These are phyloP conservation scores for Clavariopsis aquatica DNA, from an alignment of 495 filamentous ascomycete species.

Conservation along the genomic window DNA sequence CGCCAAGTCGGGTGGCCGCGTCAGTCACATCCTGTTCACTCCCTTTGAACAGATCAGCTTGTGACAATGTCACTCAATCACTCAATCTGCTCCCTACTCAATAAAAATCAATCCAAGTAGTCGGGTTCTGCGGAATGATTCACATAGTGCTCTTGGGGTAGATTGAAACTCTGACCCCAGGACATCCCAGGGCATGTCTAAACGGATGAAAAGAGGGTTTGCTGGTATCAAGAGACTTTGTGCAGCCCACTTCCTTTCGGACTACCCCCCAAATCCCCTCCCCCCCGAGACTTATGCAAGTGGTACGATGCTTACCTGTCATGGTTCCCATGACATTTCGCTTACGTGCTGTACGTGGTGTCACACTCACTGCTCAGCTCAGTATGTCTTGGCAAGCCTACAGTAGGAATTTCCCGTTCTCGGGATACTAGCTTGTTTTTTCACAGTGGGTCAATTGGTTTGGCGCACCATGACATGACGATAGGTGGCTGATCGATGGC, in stretches of 20 bases:
- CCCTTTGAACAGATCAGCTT: background rate
- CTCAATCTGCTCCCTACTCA: background rate
- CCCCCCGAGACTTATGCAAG: background rate
- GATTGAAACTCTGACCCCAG: background rate
- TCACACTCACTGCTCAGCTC: background rate
- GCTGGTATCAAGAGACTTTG: background rate
- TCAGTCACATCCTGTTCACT: conserved; percentile 1
- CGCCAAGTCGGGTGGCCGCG: conserved; percentile 1
- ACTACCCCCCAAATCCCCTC: background rate
- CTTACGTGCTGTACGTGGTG: background rate
- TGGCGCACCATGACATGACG: background rate
- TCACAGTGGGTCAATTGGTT: background rate
- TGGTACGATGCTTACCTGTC: background rate
- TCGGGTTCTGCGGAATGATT: background rate
- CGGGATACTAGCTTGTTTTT: background rate
- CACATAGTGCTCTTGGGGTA: background rate
- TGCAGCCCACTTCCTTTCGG: background rate
- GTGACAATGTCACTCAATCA: background rate
- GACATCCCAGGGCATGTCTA: background rate
- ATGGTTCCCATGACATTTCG: background rate
- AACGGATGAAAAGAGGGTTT: background rate
- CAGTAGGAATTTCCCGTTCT: background rate
- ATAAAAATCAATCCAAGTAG: background rate
- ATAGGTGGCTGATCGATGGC: background rate
- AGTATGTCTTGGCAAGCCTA: background rate